Conservation (phyloP, 371 early-diverging fungal species). For the Mucor saturninus region DNA sequence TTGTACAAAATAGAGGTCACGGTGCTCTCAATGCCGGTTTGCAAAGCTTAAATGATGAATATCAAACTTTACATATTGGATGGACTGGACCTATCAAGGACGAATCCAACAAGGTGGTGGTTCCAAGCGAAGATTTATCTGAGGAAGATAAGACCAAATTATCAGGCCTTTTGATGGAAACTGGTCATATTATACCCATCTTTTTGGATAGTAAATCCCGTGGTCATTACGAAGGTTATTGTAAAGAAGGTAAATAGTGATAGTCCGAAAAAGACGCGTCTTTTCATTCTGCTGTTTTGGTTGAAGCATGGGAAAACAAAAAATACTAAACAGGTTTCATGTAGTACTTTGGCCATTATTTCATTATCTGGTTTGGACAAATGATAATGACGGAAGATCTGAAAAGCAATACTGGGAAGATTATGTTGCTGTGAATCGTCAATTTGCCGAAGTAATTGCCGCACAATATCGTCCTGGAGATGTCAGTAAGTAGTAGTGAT, state of each 20-base stretch:
- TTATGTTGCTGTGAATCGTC: conserved; percentile 87
- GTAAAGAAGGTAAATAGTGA: conserved; percentile 74
- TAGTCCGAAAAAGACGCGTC: conserved; percentile 36
- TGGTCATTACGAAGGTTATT: conserved; percentile 90
- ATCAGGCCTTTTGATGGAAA: conserved; percentile 47
- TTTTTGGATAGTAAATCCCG: conserved; percentile 76
- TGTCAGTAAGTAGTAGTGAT: conserved; percentile 64
- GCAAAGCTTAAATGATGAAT: conserved; percentile 52
- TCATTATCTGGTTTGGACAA: conserved; percentile 92
- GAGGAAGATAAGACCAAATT: conserved; percentile 51
- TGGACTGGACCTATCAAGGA: conserved; percentile 68
- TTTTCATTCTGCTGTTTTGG: conserved; percentile 19
- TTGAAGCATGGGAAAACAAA: neutral
- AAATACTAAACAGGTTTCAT: conserved; percentile 22
- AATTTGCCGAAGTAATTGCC: conserved; percentile 84
- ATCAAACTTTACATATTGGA: conserved; percentile 71
- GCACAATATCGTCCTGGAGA: conserved; percentile 84
- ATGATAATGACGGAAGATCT: conserved; percentile 62
- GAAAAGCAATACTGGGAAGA: conserved; percentile 86
- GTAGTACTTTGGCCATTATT: conserved; percentile 95
- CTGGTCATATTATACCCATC: conserved; percentile 73
- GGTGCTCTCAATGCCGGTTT: conserved; percentile 81
- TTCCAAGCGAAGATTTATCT: conserved; percentile 34
- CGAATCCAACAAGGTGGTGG: conserved; percentile 34
- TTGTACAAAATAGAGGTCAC: conserved; percentile 67